These are phyloP conservation scores for Hypoxylon lenormandii DNA, from an alignment of 495 filamentous ascomycete genomes.

Conservation along the genomic window DNA sequence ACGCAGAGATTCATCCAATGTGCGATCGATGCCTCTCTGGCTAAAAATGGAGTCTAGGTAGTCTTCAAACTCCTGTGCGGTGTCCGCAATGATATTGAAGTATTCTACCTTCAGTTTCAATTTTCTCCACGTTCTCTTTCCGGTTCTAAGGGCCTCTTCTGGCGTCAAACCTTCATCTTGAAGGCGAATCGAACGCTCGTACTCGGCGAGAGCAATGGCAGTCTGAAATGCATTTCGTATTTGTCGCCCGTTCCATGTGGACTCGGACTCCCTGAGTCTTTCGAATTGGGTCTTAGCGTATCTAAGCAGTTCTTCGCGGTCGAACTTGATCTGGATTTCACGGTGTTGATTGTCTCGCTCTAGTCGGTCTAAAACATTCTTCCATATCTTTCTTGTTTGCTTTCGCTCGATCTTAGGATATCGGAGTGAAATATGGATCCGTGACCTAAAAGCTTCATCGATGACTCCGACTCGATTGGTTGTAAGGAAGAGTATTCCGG, in stretches of 20 bases:
- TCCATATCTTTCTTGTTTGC: conserved; percentile 22
- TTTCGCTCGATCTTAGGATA: conserved; percentile 63
- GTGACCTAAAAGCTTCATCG: conserved; percentile 65
- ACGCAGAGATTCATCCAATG: background rate
- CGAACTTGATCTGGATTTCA: conserved; percentile 25
- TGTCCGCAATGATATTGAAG: conserved; percentile 37
- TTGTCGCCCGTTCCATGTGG: conserved; percentile 60
- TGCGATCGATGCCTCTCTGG: background rate
- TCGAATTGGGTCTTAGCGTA: conserved; percentile 39
- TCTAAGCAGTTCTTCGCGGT: conserved; percentile 25
- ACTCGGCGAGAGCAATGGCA: conserved; percentile 52
- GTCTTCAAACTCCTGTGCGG: conserved; percentile 37
- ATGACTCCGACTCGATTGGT: conserved; percentile 65
- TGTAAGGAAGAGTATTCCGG: conserved; percentile 68
- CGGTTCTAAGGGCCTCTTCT: conserved; percentile 1
- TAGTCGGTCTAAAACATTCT: conserved; percentile 20
- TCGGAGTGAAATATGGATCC: conserved; percentile 62
- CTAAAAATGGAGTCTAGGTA: conserved; percentile 25
- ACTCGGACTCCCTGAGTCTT: conserved; percentile 15
- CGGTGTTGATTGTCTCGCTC: conserved; percentile 23
- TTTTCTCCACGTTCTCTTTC: conserved; percentile 30
- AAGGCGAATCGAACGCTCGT: conserved; percentile 27
- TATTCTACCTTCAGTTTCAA: conserved; percentile 24
- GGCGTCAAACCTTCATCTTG: conserved; percentile 20
- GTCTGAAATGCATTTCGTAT: conserved; percentile 61